Base-by-base conservation (phyloP, 1,284 basidiomycete genomes). In the Neonothopanus nambi region DNA sequence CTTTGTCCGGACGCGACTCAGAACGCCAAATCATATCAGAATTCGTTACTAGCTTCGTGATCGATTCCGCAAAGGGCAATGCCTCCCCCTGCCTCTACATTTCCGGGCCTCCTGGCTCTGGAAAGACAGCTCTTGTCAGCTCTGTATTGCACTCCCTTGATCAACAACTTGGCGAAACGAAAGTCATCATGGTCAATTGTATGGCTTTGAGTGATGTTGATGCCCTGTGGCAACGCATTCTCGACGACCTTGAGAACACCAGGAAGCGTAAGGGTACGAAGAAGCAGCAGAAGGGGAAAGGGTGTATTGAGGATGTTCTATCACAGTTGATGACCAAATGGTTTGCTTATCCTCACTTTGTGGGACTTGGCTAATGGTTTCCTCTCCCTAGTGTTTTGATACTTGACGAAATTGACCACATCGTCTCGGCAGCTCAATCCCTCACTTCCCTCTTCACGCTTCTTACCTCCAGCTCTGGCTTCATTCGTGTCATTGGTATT, bases 51-150 rank as follows among this genome's bases (percentile, higher is more conserved):
- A 68, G 73, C 4, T 81, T 84, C 66, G 30, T 13, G 30, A 58
- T 82, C 44, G 61, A 63, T n/a, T 57, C 63, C 30, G 64, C 65
- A 48, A 58, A 69, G 15, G 61, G 64, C 39, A 65, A 65, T 20
- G 59, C 65, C 20, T 61, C 63, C 9, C 61, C 67, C 15, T 73
- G 75, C 13, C 73, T 92, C 50, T 92, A 90, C 65, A 83, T 92
- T 48, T 91, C 89, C 15, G 89, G 89, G 26, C 77, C 87, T 0
- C 89, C 90, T 13, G 90, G 89, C 1, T 89, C 88, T 5, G 90
- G 89, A 24, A 92, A 92, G 71, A 92, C 90, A 1, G 90, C 89
- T 0, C 73, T 92, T 8, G 81, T 92, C 30, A 88, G 87, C 62
- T 73, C 80, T 4, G 70, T 90, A 43, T 65, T 92, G 23, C 68